Evolutionary conservation across 2,329 filamentous ascomycete species (phyloP).

Genomic region (Zarea fungicola): DNA sequence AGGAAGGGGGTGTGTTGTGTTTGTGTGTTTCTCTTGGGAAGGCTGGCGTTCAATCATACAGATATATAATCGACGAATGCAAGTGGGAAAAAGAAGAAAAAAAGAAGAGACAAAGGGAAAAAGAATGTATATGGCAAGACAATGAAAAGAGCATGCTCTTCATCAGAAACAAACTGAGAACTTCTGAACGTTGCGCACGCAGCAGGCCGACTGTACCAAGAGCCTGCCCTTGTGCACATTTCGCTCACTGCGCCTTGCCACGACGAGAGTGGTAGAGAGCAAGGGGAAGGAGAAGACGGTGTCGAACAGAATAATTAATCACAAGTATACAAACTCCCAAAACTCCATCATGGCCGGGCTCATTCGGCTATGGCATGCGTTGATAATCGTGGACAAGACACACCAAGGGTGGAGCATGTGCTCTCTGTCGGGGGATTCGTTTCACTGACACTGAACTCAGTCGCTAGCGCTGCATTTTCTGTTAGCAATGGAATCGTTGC

Average conservation of each 20-base stretch:
- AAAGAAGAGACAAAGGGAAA: not conserved
- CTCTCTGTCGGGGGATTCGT: not conserved
- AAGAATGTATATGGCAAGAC: not conserved
- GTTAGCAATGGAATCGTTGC: conserved; percentile 14
- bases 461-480: conserved; percentile 15
- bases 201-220: not conserved
- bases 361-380: conserved; percentile 11
- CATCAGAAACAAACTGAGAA: not conserved
- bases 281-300: no score
- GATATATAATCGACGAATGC: not conserved
- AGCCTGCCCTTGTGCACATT: conserved; percentile 7
- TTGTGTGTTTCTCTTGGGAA: not conserved
- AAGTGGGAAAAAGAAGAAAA: not conserved
- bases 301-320: not conserved
- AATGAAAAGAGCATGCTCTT: not conserved
- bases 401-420: not conserved
- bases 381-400: conserved; percentile 9
- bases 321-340: conserved; percentile 10
- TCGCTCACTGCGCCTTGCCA: not conserved
- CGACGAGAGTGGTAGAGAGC: no score
- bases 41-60: conserved; percentile 10
- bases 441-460: not conserved
- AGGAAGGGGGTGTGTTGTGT: not conserved
- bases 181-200: not conserved
- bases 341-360: conserved; percentile 12